Evolutionary conservation across 208 protist species (phyloP).

Genomic region (Crithidia bombi): DNA sequence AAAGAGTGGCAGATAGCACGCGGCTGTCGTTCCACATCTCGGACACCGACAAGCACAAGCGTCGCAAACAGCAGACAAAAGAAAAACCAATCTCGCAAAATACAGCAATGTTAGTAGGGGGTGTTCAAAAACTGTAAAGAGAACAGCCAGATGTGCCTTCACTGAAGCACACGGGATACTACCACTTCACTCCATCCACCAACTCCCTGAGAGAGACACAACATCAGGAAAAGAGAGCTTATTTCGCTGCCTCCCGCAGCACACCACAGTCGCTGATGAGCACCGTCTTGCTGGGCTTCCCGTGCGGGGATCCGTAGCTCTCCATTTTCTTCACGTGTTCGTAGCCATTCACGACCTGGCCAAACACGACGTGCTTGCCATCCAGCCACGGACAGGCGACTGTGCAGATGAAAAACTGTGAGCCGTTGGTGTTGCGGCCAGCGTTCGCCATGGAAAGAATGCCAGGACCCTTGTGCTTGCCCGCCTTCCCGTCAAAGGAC

Average conservation of each 20-base stretch:
- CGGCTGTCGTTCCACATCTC: too few species aligned
- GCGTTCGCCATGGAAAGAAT: constrained; percentile 94
- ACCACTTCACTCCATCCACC: too few species aligned
- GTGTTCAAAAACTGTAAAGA: constrained; percentile 14
- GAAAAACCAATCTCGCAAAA: too few species aligned
- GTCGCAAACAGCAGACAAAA: constrained; percentile 12
- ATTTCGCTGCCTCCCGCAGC: constrained; percentile 44
- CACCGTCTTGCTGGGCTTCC: constrained; percentile 61
- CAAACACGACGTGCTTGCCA: constrained; percentile 96
- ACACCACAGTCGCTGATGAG: constrained; percentile 80
- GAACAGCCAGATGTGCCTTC: background rate
- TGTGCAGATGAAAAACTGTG: constrained; percentile 94
- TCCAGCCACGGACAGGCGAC: constrained; percentile 89
- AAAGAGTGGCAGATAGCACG: too few species aligned
- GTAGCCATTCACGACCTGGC: constrained; percentile 87
- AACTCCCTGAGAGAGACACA: too few species aligned
- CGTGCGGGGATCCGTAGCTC: constrained; percentile 66
- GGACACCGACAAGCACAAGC: too few species aligned
- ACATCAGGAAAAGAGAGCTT: too few species aligned
- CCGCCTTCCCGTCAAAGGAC: constrained; percentile 93
- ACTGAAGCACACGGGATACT: too few species aligned
- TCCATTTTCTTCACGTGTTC: constrained; percentile 85
- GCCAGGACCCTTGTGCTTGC: constrained; percentile 77
- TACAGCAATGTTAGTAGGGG: too few species aligned
- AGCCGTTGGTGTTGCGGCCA: constrained; percentile 92